A percentile compares a stretch with the other conserved stretches of the same genome.
These are phyloP conservation scores for Letharia columbiana DNA, from an alignment of 495 filamentous ascomycete species.

Conservation along the genomic window DNA sequence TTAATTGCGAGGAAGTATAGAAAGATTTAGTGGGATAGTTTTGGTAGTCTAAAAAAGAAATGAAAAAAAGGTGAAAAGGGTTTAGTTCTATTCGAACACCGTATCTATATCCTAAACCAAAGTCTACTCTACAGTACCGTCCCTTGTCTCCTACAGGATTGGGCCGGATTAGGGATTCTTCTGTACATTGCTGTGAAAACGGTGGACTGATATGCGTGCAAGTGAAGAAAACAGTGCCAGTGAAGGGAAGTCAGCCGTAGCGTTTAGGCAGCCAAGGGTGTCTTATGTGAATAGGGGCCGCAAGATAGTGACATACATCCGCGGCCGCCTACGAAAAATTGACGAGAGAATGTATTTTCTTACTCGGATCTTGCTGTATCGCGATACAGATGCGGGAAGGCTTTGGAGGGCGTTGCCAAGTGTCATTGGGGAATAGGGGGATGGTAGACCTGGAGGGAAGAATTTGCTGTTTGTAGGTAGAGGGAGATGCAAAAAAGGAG, in stretches of 20 bases:
- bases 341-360: neutral
- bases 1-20: no score
- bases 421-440: neutral
- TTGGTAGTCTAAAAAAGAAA: no score
- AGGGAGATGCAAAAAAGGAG: neutral
- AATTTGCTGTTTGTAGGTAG: neutral
- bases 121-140: neutral
- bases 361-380: neutral
- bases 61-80: no score
- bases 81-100: no score
- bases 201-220: neutral
- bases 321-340: no score
- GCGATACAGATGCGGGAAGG: neutral
- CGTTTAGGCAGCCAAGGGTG: neutral
- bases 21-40: no score
- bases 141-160: neutral
- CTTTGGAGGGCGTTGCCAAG: neutral
- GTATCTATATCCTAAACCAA: neutral
- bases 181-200: neutral
- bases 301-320: neutral
- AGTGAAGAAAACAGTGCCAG: neutral
- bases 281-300: neutral
- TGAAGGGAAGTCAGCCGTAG: neutral
- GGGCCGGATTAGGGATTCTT: neutral
- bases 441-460: neutral